Evolutionary conservation across 176 grass and related monocot species (phyloP).

Genomic region (Zea luxurians): DNA sequence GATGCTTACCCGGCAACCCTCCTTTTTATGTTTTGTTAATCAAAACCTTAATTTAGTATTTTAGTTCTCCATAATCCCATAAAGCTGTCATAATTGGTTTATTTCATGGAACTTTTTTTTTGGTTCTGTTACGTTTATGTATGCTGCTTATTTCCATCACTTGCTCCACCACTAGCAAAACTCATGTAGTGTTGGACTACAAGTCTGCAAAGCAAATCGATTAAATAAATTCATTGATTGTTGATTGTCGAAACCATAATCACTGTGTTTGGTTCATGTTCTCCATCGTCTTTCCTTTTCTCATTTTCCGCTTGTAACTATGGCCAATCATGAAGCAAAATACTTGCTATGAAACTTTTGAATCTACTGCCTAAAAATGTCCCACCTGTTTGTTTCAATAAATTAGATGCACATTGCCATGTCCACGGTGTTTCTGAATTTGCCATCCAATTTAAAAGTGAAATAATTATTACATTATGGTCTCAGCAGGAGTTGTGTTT

Average conservation of each 20-base stretch:
- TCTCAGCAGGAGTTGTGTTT: constrained; percentile 14
- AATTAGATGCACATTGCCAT: not conserved
- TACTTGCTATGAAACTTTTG: not conserved
- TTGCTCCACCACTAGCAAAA: constrained; percentile 18
- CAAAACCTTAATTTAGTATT: not conserved
- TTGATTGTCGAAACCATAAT: not conserved
- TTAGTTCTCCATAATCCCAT: not conserved
- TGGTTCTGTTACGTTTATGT: not conserved
- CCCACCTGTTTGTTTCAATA: constrained; percentile 18
- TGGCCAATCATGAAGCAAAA: constrained; percentile 6
- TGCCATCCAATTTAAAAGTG: not conserved
- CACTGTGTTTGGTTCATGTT: not conserved
- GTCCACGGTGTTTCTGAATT: constrained; percentile 24
- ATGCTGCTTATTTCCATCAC: constrained; percentile 16
- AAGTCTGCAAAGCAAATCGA: not conserved
- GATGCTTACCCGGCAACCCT: not conserved
- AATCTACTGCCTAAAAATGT: not conserved
- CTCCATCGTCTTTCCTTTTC: not conserved
- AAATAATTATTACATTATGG: constrained; percentile 4
- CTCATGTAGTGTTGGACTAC: not conserved
- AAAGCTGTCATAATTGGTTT: not conserved
- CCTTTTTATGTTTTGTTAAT: not conserved
- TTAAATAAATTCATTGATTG: not conserved
- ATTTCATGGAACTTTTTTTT: not conserved
- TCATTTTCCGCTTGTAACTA: not conserved